These are phyloP conservation scores for Francoa sonchifolia DNA, from an alignment of 441 rosid species.

Conservation along the genomic window DNA sequence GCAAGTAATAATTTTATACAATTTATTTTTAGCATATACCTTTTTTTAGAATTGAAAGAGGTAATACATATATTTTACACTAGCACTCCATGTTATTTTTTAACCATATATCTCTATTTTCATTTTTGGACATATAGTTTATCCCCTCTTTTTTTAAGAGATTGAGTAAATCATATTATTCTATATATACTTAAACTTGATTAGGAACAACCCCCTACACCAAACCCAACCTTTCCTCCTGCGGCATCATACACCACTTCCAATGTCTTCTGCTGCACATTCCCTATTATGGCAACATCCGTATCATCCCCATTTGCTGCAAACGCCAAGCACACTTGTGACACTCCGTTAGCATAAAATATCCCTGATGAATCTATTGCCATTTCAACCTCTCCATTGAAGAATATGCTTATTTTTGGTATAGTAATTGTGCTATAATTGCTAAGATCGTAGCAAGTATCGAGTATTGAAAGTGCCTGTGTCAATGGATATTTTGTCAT, in stretches of 20 bases:
- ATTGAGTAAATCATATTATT: too few relatives aligned
- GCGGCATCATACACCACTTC: constrained; percentile 63
- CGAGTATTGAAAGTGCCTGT: constrained; percentile 37
- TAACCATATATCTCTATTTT: too few relatives aligned
- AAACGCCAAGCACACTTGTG: constrained; percentile 69
- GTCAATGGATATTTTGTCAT: constrained; percentile 51
- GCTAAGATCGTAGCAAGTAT: constrained; percentile 67
- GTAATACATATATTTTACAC: too few relatives aligned
- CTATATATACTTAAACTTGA: too few relatives aligned
- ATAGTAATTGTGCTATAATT: constrained; percentile 14
- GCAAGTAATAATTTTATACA: too few relatives aligned
- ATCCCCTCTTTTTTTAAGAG: too few relatives aligned
- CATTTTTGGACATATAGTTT: too few relatives aligned
- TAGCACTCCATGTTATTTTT: too few relatives aligned
- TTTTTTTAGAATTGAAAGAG: too few relatives aligned
- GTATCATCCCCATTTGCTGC: constrained; percentile 44
- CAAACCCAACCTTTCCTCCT: constrained; percentile 54
- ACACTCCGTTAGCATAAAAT: constrained; percentile 12
- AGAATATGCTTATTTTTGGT: constrained; percentile 38
- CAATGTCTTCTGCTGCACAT: constrained; percentile 54
- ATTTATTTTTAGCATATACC: too few relatives aligned
- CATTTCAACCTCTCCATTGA: constrained; percentile 33
- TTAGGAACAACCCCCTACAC: constrained; percentile 44
- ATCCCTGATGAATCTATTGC: constrained; percentile 32
- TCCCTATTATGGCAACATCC: constrained; percentile 49